phyloP scores from a whole-genome alignment of 768 basidiomycete species.

The Mycena rosella region DNA sequence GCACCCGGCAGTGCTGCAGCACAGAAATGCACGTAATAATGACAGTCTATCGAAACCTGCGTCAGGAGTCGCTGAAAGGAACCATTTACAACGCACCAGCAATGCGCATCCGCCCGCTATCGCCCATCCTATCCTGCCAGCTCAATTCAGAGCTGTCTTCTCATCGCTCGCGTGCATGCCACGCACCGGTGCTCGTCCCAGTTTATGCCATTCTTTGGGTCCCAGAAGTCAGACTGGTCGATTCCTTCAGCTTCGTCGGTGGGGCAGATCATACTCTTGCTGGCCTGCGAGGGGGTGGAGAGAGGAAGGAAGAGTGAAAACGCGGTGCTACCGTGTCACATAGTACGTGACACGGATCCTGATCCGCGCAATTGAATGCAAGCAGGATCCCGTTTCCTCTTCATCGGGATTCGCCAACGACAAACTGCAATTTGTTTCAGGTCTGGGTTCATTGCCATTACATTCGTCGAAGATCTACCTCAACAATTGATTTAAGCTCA shows the following conservation, averaged over 20 bases:
- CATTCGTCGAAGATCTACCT: no score
- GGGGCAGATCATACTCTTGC: constrained; percentile 52
- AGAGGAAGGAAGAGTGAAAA: no score
- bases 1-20: constrained; percentile 14
- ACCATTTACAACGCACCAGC: constrained; percentile 51
- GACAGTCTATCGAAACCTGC: constrained; percentile 13
- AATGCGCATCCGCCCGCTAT: constrained; percentile 73
- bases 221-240: constrained; percentile 78
- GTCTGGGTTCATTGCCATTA: no score
- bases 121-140: constrained; percentile 80
- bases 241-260: constrained; percentile 61
- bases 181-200: constrained; percentile 57
- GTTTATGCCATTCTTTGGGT: constrained; percentile 55
- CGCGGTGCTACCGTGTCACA: no score
- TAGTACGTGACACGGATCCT: no score
- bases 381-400: no score
- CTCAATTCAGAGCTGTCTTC: neutral
- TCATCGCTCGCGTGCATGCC: neutral
- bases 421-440: no score
- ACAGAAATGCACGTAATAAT: constrained; percentile 30
- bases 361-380: no score
- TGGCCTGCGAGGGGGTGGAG: neutral
- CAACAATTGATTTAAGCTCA: no score
- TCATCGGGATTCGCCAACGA: no score
- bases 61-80: neutral